Evolutionary conservation across 1,284 basidiomycete species (phyloP).

Genomic region (Tylopilus sp.): DNA sequence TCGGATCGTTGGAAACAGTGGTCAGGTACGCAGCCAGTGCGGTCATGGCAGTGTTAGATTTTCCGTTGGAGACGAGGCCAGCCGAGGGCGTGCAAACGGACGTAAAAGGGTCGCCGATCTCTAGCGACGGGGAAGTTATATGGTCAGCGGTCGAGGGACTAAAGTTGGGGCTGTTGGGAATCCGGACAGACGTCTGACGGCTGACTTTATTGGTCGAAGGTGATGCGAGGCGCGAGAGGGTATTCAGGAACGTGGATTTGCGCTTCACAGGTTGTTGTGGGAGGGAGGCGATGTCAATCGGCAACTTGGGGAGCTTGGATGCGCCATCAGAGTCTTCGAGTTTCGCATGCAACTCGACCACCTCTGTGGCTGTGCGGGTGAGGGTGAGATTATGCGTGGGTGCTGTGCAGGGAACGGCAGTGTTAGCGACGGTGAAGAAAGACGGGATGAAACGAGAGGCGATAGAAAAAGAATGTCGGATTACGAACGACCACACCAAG

Average conservation of each 20-base stretch:
- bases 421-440: conserved; percentile 26
- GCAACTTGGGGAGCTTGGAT: conserved; percentile 56
- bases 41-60: conserved; percentile 49
- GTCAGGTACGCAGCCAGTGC: conserved; percentile 80
- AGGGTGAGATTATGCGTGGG: conserved; percentile 87
- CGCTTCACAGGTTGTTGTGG: conserved; percentile 58
- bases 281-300: conserved; percentile 51
- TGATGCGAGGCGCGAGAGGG: conserved; percentile 73
- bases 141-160: conserved; percentile 31
- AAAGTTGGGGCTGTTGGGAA: conserved; percentile 31
- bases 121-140: conserved; percentile 51
- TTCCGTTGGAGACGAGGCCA: conserved; percentile 24
- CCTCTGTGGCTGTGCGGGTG: conserved; percentile 69
- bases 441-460: conserved; percentile 13
- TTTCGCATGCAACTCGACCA: conserved; percentile 74
- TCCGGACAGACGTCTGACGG: conserved; percentile 38
- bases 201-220: conserved; percentile 47
- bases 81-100: conserved; percentile 36
- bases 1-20: conserved; percentile 62
- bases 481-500: conserved; percentile 15
- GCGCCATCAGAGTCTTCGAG: conserved; percentile 54
- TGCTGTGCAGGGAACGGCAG: conserved; percentile 46
- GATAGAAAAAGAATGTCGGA: conserved; percentile 14
- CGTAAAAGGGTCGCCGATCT: conserved; percentile 59
- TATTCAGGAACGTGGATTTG: conserved; percentile 77